Conservation (phyloP, 1,139 yeast species). For the Hemisphaericaspora lyxosophila region DNA sequence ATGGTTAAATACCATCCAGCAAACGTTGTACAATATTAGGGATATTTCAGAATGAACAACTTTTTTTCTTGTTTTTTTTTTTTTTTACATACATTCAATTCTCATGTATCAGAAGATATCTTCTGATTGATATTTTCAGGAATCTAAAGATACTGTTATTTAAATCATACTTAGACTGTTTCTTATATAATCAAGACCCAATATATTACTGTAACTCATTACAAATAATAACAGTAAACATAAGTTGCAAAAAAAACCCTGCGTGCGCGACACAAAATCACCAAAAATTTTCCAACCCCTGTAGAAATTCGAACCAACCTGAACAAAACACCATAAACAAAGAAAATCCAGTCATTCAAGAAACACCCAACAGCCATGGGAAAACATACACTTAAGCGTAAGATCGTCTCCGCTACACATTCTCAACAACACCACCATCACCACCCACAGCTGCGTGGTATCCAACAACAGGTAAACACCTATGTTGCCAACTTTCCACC, state of each 20-base stretch:
- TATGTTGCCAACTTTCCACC: constrained; percentile 17
- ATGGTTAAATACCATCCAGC: too few relatives aligned
- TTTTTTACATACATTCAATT: background rate
- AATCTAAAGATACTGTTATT: too few relatives aligned
- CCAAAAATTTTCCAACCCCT: background rate
- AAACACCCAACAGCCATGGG: background rate
- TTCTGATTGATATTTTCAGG: too few relatives aligned
- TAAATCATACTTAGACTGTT: too few relatives aligned
- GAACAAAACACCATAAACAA: background rate
- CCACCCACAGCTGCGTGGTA: background rate
- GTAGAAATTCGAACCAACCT: too few relatives aligned
- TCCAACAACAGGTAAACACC: background rate
- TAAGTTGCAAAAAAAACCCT: background rate
- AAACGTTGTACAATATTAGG: too few relatives aligned
- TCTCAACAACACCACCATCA: constrained; percentile 3
- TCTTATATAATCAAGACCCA: too few relatives aligned
- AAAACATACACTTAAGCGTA: constrained; percentile 1
- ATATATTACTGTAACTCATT: too few relatives aligned
- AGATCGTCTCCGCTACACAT: constrained; percentile 2
- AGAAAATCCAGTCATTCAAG: background rate
- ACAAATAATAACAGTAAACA: background rate
- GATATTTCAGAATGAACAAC: background rate
- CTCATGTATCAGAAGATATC: background rate
- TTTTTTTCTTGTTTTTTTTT: background rate
- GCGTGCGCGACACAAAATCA: background rate